A percentile compares a stretch with the other conserved stretches of the same genome.
Conservation (phyloP, 257 asterid species). For the Apocynum venetum region DNA sequence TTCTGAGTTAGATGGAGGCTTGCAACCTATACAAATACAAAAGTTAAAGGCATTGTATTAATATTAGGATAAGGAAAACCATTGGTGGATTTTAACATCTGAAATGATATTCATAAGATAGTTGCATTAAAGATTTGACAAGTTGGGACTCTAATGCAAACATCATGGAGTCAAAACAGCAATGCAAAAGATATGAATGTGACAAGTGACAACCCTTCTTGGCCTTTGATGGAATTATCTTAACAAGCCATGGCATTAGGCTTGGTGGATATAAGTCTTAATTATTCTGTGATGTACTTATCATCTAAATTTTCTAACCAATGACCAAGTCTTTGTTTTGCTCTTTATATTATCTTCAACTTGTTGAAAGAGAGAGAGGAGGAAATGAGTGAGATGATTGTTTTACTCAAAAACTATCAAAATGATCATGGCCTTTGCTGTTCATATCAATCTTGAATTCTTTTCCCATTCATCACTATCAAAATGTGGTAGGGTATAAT, state of each 20-base stretch:
- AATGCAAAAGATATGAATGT: conserved; percentile 11
- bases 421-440: no score
- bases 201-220: not conserved
- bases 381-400: not conserved
- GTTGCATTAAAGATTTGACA: conserved; percentile 16
- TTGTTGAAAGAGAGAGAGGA: conserved; percentile 17
- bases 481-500: not conserved
- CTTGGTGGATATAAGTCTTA: conserved; percentile 10
- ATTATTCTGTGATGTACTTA: conserved; percentile 3
- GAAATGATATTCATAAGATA: conserved; percentile 16
- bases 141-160: conserved; percentile 11
- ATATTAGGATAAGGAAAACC: not conserved
- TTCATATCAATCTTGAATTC: not conserved
- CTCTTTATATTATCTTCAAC: not conserved
- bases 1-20: no score
- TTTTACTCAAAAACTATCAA: no score
- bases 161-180: conserved; percentile 19
- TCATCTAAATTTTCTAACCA: not conserved
- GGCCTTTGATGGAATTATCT: not conserved
- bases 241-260: conserved; percentile 16
- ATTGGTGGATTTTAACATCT: conserved; percentile 4
- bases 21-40: no score
- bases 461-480: not conserved
- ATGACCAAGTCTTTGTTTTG: conserved; percentile 21
- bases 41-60: not conserved